Percentiles rank a stretch among this genome's conserved stretches.
Evolutionary conservation across 306 rosid species (phyloP).

Genomic region (Vigna mungo): DNA sequence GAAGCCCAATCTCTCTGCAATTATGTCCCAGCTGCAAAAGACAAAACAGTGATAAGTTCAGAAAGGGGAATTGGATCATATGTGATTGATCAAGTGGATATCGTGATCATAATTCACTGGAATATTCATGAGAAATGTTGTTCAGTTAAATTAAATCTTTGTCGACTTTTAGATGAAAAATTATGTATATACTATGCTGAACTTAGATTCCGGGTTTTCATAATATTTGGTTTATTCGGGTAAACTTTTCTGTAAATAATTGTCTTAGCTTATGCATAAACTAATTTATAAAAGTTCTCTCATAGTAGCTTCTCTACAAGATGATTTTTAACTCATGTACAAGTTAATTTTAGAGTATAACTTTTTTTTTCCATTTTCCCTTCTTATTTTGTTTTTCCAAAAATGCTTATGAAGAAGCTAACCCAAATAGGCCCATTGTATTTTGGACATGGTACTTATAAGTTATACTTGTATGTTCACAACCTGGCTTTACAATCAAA

Average conservation of each 20-base stretch:
- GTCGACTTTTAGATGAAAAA: neutral
- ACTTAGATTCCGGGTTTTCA: neutral
- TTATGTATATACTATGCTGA: neutral
- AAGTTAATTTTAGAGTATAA: too few relatives aligned
- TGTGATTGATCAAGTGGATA: constrained; percentile 24
- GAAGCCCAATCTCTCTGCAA: constrained; percentile 95
- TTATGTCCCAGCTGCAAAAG: constrained; percentile 89
- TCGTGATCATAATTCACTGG: constrained; percentile 2
- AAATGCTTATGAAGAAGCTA: too few relatives aligned
- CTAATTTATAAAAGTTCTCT: too few relatives aligned
- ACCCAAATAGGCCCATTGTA: neutral
- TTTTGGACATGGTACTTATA: neutral
- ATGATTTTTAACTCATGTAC: too few relatives aligned
- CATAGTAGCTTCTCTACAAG: too few relatives aligned
- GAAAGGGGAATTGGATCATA: constrained; percentile 26
- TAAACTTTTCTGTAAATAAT: too few relatives aligned
- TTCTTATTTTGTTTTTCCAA: too few relatives aligned
- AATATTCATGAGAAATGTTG: constrained; percentile 27
- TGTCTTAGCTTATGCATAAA: too few relatives aligned
- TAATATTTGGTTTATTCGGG: too few relatives aligned
- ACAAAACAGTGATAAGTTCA: constrained; percentile 19
- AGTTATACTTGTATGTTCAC: neutral
- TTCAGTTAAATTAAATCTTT: neutral
- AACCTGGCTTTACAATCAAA: constrained; percentile 14
- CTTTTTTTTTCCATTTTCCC: too few relatives aligned